phyloP scores from a whole-genome alignment of 495 filamentous ascomycete species.

The Talaromyces wortmannii region DNA sequence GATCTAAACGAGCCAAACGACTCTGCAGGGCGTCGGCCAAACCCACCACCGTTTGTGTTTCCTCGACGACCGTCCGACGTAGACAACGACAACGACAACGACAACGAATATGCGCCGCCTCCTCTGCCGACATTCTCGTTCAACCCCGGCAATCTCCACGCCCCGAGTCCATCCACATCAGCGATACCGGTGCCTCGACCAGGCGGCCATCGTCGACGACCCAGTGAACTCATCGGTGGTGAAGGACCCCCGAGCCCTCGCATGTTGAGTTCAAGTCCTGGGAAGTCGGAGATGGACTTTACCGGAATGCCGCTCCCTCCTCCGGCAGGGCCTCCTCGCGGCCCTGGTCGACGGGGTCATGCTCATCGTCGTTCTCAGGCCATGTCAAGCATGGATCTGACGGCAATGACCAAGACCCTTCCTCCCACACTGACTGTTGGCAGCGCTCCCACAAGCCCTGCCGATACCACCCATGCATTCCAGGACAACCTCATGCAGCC shows the following conservation, averaged over 20 bases:
- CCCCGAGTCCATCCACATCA: constrained; percentile 24
- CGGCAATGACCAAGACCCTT: constrained; percentile 58
- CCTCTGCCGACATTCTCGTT: constrained; percentile 59
- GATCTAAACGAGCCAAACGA: not conserved
- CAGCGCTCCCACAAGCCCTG: constrained; percentile 66
- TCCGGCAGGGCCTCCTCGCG: constrained; percentile 30
- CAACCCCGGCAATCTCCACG: constrained; percentile 42
- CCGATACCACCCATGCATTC: constrained; percentile 28
- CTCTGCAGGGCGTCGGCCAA: constrained; percentile 18
- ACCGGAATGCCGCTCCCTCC: constrained; percentile 34
- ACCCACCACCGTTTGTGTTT: constrained; percentile 70
- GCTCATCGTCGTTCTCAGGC: constrained; percentile 82
- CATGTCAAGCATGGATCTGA: constrained; percentile 77
- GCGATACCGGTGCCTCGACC: constrained; percentile 23
- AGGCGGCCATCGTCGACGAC: constrained; percentile 61
- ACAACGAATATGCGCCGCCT: constrained; percentile 17
- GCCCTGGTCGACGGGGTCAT: constrained; percentile 59
- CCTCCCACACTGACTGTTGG: constrained; percentile 38
- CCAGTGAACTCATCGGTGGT: constrained; percentile 73
- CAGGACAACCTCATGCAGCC: constrained; percentile 25
- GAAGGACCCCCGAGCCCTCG: constrained; percentile 55
- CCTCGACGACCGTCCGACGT: constrained; percentile 35
- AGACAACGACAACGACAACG: constrained; percentile 4
- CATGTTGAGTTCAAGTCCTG: constrained; percentile 56
- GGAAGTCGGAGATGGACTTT: constrained; percentile 49